Evolutionary conservation across 108 stramenopile genomes (phyloP).

Genomic region (Cylindrotheca fusiformis): DNA sequence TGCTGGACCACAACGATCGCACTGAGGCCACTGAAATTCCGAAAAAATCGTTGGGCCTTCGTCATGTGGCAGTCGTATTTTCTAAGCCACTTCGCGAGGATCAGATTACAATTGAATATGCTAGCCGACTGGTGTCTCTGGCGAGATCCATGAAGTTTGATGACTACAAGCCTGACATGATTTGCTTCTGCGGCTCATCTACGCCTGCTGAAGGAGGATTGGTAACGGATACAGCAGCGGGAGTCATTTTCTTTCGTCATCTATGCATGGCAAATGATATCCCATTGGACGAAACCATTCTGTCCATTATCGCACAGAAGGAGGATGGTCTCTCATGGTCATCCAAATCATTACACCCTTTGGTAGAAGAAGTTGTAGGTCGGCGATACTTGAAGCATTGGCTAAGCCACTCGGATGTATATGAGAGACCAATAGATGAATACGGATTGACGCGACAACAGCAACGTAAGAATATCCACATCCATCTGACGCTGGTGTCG

Average conservation of each 20-base stretch:
- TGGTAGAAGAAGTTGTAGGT: conserved; percentile 13
- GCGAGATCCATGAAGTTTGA: conserved; percentile 55
- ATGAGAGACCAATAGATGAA: conserved; percentile 26
- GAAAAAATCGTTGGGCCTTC: neutral
- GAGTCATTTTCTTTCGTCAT: conserved; percentile 70
- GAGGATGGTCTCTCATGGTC: conserved; percentile 18
- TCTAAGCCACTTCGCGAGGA: conserved; percentile 59
- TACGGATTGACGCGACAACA: conserved; percentile 49
- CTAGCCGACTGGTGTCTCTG: conserved; percentile 53
- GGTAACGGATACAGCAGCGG: conserved; percentile 49
- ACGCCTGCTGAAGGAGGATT: conserved; percentile 10
- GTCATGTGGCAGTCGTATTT: conserved; percentile 62
- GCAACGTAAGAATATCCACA: conserved; percentile 49
- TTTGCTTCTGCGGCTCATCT: conserved; percentile 60
- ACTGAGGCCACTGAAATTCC: neutral
- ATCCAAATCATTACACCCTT: conserved; percentile 4
- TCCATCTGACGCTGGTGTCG: conserved; percentile 69
- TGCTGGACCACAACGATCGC: conserved; percentile 26
- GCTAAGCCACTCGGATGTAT: conserved; percentile 22
- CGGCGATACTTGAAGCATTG: conserved; percentile 17
- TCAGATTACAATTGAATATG: conserved; percentile 73
- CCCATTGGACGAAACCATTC: conserved; percentile 34
- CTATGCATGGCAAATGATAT: conserved; percentile 56
- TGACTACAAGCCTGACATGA: conserved; percentile 44
- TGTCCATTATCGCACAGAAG: conserved; percentile 20